phyloP scores from a whole-genome alignment of 1,284 basidiomycete species.

The Pascua sp. region DNA sequence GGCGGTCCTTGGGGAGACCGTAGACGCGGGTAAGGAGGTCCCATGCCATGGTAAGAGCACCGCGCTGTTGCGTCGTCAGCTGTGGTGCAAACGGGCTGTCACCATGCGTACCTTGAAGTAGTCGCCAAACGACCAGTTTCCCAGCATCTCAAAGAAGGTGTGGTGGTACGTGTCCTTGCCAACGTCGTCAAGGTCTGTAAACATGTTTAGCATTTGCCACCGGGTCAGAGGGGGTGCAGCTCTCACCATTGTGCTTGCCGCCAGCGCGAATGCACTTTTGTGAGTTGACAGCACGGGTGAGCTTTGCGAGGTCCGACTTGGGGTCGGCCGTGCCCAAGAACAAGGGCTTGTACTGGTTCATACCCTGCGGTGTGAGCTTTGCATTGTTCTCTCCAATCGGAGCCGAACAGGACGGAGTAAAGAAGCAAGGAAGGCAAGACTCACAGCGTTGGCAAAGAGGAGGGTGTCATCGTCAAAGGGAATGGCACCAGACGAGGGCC shows the following conservation, averaged over 20 bases:
- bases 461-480: slow-evolving; percentile 97
- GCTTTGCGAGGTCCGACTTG: slow-evolving; percentile 75
- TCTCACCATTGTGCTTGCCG: slow-evolving; percentile 91
- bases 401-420: neutral
- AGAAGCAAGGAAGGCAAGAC: slow-evolving; percentile 25
- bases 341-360: slow-evolving; percentile 98
- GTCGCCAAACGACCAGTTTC: slow-evolving; percentile 99
- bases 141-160: slow-evolving; percentile 99
- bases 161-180: slow-evolving; percentile 79
- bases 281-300: slow-evolving; percentile 89
- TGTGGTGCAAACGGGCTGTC: neutral
- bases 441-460: slow-evolving; percentile 88
- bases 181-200: slow-evolving; percentile 89
- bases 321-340: slow-evolving; percentile 96
- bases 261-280: slow-evolving; percentile 98
- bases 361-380: slow-evolving; percentile 55
- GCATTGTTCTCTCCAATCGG: neutral
- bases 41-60: slow-evolving; percentile 91
- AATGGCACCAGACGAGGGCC: slow-evolving; percentile 88
- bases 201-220: neutral
- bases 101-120: slow-evolving; percentile 80
- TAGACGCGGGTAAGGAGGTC: slow-evolving; percentile 83
- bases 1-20: slow-evolving; percentile 78
- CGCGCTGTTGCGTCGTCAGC: slow-evolving; percentile 59
- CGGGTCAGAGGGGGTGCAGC: neutral